phyloP scores from a whole-genome alignment of 768 basidiomycete genomes.

The Rhodocollybia butyracea region DNA sequence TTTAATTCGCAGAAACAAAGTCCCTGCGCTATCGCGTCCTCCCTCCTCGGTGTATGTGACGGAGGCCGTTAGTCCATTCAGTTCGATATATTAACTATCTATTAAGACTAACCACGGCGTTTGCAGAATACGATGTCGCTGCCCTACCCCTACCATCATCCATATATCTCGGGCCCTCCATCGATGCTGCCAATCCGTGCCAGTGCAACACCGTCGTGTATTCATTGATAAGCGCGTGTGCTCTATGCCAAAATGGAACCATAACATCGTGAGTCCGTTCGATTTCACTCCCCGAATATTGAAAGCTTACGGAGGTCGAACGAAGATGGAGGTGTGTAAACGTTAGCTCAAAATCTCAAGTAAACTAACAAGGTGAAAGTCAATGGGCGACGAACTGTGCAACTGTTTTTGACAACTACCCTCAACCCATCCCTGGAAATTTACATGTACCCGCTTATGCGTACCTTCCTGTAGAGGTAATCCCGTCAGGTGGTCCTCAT shows the following conservation, averaged over 20 bases:
- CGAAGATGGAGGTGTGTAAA: too few relatives aligned
- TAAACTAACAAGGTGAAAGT: too few relatives aligned
- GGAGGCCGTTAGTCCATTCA: slow-evolving; percentile 35
- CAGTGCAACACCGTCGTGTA: slow-evolving; percentile 58
- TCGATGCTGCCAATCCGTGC: slow-evolving; percentile 37
- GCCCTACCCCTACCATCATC: slow-evolving; percentile 20
- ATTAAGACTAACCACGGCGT: neutral
- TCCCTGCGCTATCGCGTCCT: slow-evolving; percentile 45
- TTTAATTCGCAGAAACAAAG: slow-evolving; percentile 42
- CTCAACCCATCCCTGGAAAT: slow-evolving; percentile 42
- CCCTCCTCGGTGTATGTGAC: slow-evolving; percentile 39
- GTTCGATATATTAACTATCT: neutral
- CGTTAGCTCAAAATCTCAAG: too few relatives aligned
- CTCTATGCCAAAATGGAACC: slow-evolving; percentile 46
- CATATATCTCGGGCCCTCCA: slow-evolving; percentile 38
- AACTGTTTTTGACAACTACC: slow-evolving; percentile 40
- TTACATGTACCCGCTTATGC: slow-evolving; percentile 61
- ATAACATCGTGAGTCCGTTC: slow-evolving; percentile 34
- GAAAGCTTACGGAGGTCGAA: too few relatives aligned
- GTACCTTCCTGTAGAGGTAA: slow-evolving; percentile 49
- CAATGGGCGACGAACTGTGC: slow-evolving; percentile 48
- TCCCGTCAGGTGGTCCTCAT: neutral
- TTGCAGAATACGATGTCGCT: slow-evolving; percentile 26
- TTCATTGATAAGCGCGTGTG: slow-evolving; percentile 55
- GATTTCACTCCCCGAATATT: too few relatives aligned